These are phyloP conservation scores for Elasticomyces elasticus DNA, from an alignment of 495 filamentous ascomycete species.

Conservation along the genomic window DNA sequence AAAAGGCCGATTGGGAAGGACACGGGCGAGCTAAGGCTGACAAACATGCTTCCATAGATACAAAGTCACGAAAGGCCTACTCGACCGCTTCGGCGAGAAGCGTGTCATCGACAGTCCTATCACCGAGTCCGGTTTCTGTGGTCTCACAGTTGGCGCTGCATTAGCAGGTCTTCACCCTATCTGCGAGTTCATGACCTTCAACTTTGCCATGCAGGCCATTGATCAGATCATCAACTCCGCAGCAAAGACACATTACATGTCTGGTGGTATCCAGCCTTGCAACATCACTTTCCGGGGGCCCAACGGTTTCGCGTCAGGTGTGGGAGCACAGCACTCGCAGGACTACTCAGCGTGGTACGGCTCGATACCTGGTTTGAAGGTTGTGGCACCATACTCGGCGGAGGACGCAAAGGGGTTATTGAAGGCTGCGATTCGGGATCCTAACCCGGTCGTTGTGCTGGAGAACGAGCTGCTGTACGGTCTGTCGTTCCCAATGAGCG, in stretches of 20 bases:
- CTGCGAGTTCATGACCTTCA: conserved; percentile 99
- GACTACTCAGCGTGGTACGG: conserved; percentile 98
- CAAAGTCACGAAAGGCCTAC: conserved; percentile 94
- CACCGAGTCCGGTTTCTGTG: conserved; percentile 89
- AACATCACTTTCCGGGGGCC: conserved; percentile 99
- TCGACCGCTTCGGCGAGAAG: conserved; percentile 96
- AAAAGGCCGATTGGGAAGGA: too few relatives aligned
- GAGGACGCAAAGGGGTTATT: conserved; percentile 97
- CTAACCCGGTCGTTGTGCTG: conserved; percentile 88
- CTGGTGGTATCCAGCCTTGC: conserved; percentile 96
- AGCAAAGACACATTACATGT: conserved; percentile 99
- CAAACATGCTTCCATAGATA: conserved; percentile 45
- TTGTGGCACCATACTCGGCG: conserved; percentile 87
- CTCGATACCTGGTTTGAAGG: conserved; percentile 93
- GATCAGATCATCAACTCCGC: conserved; percentile 99
- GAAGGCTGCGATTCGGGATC: conserved; percentile 96
- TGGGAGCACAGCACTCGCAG: conserved; percentile 95
- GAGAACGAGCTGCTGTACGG: conserved; percentile 99
- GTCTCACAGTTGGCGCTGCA: conserved; percentile 87
- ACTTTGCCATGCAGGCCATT: conserved; percentile 99
- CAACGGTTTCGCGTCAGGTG: conserved; percentile 94
- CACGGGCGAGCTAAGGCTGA: conserved; percentile 7
- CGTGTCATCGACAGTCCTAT: conserved; percentile 97
- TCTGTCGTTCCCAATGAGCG: conserved; percentile 87
- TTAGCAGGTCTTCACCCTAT: conserved; percentile 89